Evolutionary conservation across 2,329 filamentous ascomycete genomes (phyloP), one percentile per base, ranked within the genome.

Genomic region (Arachnomyces sp.): DNA sequence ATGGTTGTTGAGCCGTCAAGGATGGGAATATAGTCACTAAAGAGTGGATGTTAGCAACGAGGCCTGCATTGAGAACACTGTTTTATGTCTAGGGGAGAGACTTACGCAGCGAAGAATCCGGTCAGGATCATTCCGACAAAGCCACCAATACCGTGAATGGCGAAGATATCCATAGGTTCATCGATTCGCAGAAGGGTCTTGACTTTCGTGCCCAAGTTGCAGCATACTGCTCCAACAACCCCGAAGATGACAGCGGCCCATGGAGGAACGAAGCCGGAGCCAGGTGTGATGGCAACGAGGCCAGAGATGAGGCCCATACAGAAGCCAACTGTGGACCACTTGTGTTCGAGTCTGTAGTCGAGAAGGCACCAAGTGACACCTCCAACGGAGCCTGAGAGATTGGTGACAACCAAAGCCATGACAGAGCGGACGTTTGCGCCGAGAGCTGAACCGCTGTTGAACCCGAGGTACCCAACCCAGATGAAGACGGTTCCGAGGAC

Each of bases 391-490:
- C 87, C 88, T 16, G 87, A 82, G 21, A 94, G 68, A 60, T 94
- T 92, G 39, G 88, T 94, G 32, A 90, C 85, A 1, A 90, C 73
- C 8, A 84, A 84, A 33, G 88, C 88, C 81, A 94, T 87, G 52
- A 94, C 75, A 33, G 86, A 86, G 36, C 88, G 82, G 56, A 94
- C 64, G 62, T 92, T 93, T 38, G 86, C 86, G 36, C 80, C 73
- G 40, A 92, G 71, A 11, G 86, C 87, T 12, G 83, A 88, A 48
- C 87, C 87, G 36, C 85, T 86, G 54, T 94, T 95, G 78, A 95
- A 95, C 35, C 88, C 88, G 56, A 94, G 93, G 88, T 87, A 95
- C 39, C 88, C 88, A 12, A 94, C 84, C 87, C 88, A 95, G 12
- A 95, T 79, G 67, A 95, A 94, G 34, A 94, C 86, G 3, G 88